Percentiles rank a stretch among this genome's conserved stretches.
These are phyloP conservation scores for Cytospora chrysosperma DNA, from an alignment of 2,329 filamentous ascomycete species.

Conservation along the genomic window DNA sequence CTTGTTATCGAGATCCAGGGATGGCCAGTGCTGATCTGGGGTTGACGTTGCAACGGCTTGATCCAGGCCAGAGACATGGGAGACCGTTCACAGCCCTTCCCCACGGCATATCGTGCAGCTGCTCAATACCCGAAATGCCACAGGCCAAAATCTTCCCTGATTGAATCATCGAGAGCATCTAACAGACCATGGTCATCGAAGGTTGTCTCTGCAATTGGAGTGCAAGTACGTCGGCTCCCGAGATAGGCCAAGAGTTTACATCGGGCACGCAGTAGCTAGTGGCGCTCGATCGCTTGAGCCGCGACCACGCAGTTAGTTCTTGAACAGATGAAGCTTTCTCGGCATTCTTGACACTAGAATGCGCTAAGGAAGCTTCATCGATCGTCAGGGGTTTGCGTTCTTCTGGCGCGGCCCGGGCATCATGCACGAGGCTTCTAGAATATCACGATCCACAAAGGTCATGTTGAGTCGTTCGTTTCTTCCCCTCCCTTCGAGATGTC, in stretches of 20 bases:
- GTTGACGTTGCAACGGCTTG: neutral
- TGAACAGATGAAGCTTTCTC: neutral
- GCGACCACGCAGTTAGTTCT: neutral
- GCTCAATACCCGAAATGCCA: neutral
- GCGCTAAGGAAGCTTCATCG: neutral
- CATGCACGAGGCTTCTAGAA: neutral
- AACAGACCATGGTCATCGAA: neutral
- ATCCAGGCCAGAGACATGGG: neutral
- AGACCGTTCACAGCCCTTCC: neutral
- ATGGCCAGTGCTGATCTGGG: neutral
- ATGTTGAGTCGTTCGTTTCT: neutral
- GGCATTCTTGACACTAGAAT: neutral
- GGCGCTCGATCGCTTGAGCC: neutral
- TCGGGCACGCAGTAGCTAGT: neutral
- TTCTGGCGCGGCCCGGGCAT: neutral
- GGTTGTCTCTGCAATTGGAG: neutral
- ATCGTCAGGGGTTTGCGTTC: neutral
- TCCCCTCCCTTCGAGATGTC: neutral
- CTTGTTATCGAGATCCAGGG: neutral
- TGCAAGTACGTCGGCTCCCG: neutral
- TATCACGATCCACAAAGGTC: neutral
- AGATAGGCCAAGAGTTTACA: neutral
- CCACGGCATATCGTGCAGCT: neutral
- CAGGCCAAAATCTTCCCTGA: neutral
- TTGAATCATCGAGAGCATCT: neutral